A percentile compares a stretch with the other conserved stretches of the same genome.
Conservation (phyloP, 805 yeast species). For the Lipomyces spencermartinsiae region DNA sequence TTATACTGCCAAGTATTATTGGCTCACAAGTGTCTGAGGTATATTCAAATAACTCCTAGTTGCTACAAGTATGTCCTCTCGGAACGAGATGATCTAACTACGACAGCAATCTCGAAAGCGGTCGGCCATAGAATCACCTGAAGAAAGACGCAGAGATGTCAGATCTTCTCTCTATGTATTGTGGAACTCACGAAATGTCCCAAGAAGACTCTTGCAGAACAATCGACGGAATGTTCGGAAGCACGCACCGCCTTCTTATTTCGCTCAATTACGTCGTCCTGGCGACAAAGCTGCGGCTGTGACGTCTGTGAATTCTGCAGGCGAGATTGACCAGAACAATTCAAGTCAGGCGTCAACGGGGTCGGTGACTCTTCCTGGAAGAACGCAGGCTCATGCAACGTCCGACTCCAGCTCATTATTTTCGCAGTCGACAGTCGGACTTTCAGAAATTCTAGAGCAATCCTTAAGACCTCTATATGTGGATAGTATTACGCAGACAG, state of each 20-base stretch:
- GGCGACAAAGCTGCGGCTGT: not conserved
- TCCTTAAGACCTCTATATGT: constrained; percentile 15
- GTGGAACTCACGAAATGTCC: not conserved
- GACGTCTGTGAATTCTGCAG: not conserved
- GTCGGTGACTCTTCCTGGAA: not conserved
- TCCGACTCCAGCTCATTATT: not conserved
- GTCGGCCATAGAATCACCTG: not conserved
- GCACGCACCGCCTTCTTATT: constrained; percentile 19
- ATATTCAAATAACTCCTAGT: not conserved
- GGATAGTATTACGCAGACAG: constrained; percentile 33
- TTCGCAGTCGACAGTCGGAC: not conserved
- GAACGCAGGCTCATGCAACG: not conserved
- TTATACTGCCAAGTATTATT: not conserved
- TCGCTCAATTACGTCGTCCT: not conserved
- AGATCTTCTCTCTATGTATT: not conserved
- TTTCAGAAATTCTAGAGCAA: not conserved
- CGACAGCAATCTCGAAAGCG: not conserved
- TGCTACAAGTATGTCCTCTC: not conserved
- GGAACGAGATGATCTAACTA: not conserved
- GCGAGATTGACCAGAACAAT: not conserved
- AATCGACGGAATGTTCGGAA: constrained; percentile 1
- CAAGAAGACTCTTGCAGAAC: constrained; percentile 4
- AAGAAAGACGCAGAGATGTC: not conserved
- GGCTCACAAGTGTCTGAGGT: not conserved
- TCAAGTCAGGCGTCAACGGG: not conserved